Percentiles rank a stretch among this genome's conserved stretches.
Evolutionary conservation across 805 yeast genomes (phyloP).

Genomic region (Grigorovia transvaalensis): DNA sequence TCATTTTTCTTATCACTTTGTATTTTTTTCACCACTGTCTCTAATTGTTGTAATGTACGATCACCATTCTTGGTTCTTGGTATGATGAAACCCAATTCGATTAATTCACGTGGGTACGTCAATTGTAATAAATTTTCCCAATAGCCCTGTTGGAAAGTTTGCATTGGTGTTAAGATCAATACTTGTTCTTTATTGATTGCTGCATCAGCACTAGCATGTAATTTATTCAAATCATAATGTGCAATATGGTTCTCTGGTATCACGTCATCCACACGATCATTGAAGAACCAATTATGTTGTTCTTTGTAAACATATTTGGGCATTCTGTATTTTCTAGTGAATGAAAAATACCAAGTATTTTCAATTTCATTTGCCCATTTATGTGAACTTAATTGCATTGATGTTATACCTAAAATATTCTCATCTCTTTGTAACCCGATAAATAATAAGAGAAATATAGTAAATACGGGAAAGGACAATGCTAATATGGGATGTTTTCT

Average conservation of each 20-base stretch:
- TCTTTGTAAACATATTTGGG: constrained; percentile 40
- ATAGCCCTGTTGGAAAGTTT: constrained; percentile 72
- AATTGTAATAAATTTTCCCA: constrained; percentile 75
- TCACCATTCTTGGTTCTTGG: constrained; percentile 83
- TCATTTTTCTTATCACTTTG: constrained; percentile 54
- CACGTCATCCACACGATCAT: constrained; percentile 42
- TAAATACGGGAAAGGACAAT: constrained; percentile 16
- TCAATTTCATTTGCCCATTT: constrained; percentile 30
- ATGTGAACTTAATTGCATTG: constrained; percentile 17
- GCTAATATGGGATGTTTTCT: constrained; percentile 20
- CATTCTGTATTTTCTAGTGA: constrained; percentile 24
- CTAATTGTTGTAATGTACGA: constrained; percentile 58
- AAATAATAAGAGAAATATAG: constrained; percentile 15
- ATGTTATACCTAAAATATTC: constrained; percentile 19
- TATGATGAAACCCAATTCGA: constrained; percentile 84
- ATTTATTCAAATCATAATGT: constrained; percentile 73
- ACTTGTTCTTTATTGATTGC: constrained; percentile 71
- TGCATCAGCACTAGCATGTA: constrained; percentile 64
- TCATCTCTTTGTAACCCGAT: constrained; percentile 15
- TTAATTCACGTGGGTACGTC: constrained; percentile 71
- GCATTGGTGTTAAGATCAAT: constrained; percentile 81
- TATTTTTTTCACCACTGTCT: constrained; percentile 59
- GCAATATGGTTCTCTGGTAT: constrained; percentile 65
- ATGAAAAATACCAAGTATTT: constrained; percentile 28
- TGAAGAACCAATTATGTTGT: constrained; percentile 34